Evolutionary conservation across 495 filamentous ascomycete species (phyloP), one percentile per base, ranked within the genome.

Genomic region (Penicillium diatomitis): DNA sequence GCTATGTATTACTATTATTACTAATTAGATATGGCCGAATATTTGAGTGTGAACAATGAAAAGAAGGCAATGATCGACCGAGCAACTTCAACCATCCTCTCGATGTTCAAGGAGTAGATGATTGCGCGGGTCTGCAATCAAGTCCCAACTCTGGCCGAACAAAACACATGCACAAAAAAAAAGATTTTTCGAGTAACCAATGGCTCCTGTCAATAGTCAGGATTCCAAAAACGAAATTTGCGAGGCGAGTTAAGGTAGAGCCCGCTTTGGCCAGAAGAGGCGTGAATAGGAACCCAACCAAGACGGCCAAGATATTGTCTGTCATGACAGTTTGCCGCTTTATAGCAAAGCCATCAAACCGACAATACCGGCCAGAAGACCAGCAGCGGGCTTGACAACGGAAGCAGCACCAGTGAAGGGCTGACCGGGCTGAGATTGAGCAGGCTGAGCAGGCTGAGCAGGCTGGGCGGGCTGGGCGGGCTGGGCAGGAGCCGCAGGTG

Each of bases 331-430:
- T 20, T 20, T 49, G 50, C 49, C 49, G 41, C 49, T 63, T 63
- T 69, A 72, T 49, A 72, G 61, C 41, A 72, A 50, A 52, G 61
- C 64, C 65, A 72, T 69, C 50, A 67, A 28, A 29, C 57, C 67
- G 57, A 70, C 62, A 39, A 72, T 45, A 54, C 60, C 68, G 50
- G 63, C 62, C 46, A 71, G 57, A 49, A 72, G 44, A 39, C 68
- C 65, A 46, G 48, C 63, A 36, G 62, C 55, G 46, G 68, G 68
- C 62, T 66, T 58, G 50, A 63, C 48, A 53, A 28, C 62, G 47
- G 59, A 56, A 38, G 63, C 68, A 54, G 63, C 66, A 47, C 66
- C 68, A 32, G 52, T 58, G 62, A 68, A 66, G 52, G 49, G 42
- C 33, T 47, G 44, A 35, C 50, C 42, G 38, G 58, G 50, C 36